Conservation (phyloP, 331 rosid genomes). For the Rosa hybrid region DNA sequence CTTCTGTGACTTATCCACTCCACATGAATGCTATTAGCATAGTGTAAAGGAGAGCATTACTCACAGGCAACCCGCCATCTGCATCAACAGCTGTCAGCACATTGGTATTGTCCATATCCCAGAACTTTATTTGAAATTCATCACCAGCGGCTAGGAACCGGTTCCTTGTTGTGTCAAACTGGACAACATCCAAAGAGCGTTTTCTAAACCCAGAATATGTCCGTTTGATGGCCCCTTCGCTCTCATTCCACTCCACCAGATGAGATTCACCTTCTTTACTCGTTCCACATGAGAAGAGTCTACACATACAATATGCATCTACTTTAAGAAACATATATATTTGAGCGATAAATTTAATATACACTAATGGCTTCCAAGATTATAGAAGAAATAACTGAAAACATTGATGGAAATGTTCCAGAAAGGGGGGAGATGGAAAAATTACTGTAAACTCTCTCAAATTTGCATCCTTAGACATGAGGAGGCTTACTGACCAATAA, state of each 20-base stretch:
- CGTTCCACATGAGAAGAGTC: constrained; percentile 53
- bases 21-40: not conserved
- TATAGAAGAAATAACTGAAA: not conserved
- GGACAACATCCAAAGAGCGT: constrained; percentile 45
- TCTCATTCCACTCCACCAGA: constrained; percentile 56
- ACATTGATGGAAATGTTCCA: not conserved
- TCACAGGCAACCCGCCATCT: constrained; percentile 46
- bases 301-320: constrained; percentile 2
- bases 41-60: constrained; percentile 16
- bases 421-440: not conserved
- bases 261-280: constrained; percentile 51
- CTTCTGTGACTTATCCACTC: not conserved
- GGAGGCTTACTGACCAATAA: not conserved
- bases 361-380: not conserved
- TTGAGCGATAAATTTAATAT: constrained; percentile 2
- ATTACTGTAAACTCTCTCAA: not conserved
- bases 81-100: constrained; percentile 42
- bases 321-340: not conserved
- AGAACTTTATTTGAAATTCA: constrained; percentile 49
- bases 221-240: constrained; percentile 49
- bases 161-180: constrained; percentile 51
- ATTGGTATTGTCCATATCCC: constrained; percentile 46
- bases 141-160: constrained; percentile 51
- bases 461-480: not conserved
- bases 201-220: constrained; percentile 46